Base-by-base conservation (phyloP, 495 filamentous ascomycete species). In the Cercophora samala region DNA sequence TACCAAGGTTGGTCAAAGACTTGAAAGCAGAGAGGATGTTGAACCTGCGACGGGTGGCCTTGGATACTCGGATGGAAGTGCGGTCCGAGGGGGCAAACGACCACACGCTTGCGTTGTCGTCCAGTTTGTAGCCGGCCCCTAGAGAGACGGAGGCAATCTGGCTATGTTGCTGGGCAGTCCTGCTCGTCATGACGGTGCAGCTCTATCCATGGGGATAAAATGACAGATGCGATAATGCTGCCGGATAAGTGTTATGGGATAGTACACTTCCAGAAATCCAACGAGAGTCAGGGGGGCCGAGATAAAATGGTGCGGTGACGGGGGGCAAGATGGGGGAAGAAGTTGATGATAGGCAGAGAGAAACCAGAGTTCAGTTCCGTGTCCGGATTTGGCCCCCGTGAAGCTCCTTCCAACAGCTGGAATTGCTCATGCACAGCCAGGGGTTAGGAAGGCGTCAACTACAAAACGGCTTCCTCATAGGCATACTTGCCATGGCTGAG, bases 1-100 rank as follows among this genome's bases (percentile, higher is more conserved):
- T 70, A 82, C 82, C 70, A 61, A 71, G 82, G 65, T 79, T 81
- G 18, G 78, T 81, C 53, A 84, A 70, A 19, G 82, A 81, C 32
- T 78, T 80, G 52, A 85, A 65, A 23, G 76, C 80, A 3, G 80
- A 78, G 61, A 80, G 61, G 19, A 85, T 69, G 62, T 74, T 80
- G 6, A 77, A 80, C 17, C 81, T 77, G 22, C 79, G 79, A 26
- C 76, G 75, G 64, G 73, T 75, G 23, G 78, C 52, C 65, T 79
- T 83, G 17, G 77, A 73, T 13, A 74, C 66, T n/a, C 70, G 63
- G 13, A 52, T 42, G 29, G 60, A 64, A 22, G 42, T 52, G 24
- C 24, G 25, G 17, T 65, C 62, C 1, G 21, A 22, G 32, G 59
- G 62, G 62, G 63, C 37, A 32, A 64, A n/a, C 21, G 66, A 64